Base-by-base conservation (phyloP, 768 basidiomycete genomes). In the Tylopilus balloui region DNA sequence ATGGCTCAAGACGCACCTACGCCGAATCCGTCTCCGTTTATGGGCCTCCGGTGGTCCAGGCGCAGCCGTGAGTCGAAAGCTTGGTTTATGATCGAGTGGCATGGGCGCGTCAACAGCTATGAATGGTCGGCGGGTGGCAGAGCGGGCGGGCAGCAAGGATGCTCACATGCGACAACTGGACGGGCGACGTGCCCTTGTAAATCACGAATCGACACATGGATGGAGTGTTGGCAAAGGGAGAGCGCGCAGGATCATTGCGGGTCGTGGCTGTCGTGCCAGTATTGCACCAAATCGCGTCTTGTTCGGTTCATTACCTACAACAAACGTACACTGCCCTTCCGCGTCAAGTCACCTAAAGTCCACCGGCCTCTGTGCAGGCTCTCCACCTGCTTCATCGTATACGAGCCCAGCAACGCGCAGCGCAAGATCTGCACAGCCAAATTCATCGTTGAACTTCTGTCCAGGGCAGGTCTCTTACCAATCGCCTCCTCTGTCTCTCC, bases 81-180 rank as follows among this genome's bases (percentile, higher is more conserved):
- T 71, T 96, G 92, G 66, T 95, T 95, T 66, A 94, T 96, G 71
- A 97, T 96, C 3, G 89, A 92, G 71, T 97, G 95, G 52, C 86
- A 85, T 43, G 95, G 95, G 41, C 89, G 78, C 37, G 94, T 98
- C 58, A 97, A 77, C n/a, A 97, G 80, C 80, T 91, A 56, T 27
- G 44, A 20, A 45, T 40, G 17, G 32, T 65, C 40, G 39, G 42
- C 40, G 21, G 45, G 24, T 8, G 19, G 41, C 2, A 17, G 9
- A 17, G 42, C 13, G 6, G 8, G 29, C 25, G 2, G 29, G 31
- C 4, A 25, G 12, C 14, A 19, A 15, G 34, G 32, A 31, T 34
- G 67, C 77, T 58, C 53, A 86, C 86, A 76, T 92, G 92, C 21
- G 86, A 90, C 45, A 97, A 76, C 60, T 92, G 88, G 45, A 96